Percentiles rank a stretch among this genome's conserved stretches.
Conservation (phyloP, 1,139 yeast species). For the Meyerozyma elateridarum region DNA sequence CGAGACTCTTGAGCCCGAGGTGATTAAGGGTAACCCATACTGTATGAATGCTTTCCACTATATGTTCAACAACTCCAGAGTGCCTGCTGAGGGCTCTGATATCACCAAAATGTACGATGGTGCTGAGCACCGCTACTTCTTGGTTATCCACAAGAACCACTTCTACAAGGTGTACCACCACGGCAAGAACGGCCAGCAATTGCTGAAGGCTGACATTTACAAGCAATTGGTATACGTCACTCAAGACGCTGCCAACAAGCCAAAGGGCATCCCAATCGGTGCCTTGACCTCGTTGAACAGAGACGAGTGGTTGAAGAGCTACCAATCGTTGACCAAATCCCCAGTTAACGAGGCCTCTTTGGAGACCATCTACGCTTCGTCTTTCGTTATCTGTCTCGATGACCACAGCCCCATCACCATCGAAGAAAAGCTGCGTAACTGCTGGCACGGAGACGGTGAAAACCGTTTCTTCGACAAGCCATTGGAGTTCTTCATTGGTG, state of each 20-base stretch:
- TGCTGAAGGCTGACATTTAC: constrained; percentile 62
- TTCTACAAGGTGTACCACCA: constrained; percentile 80
- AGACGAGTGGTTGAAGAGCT: constrained; percentile 70
- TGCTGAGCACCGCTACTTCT: constrained; percentile 60
- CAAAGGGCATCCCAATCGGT: constrained; percentile 57
- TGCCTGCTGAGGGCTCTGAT: constrained; percentile 61
- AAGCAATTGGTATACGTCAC: constrained; percentile 58
- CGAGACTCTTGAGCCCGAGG: constrained; percentile 70
- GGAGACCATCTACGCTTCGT: constrained; percentile 67
- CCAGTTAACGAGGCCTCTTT: constrained; percentile 58
- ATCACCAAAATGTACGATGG: constrained; percentile 49
- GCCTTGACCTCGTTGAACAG: constrained; percentile 81
- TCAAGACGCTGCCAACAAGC: constrained; percentile 38
- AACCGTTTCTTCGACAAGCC: constrained; percentile 95
- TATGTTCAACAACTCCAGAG: constrained; percentile 88
- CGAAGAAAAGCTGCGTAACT: constrained; percentile 79
- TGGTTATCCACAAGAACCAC: constrained; percentile 72
- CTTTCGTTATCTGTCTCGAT: constrained; percentile 81
- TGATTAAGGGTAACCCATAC: constrained; percentile 74
- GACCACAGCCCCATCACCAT: constrained; percentile 67
- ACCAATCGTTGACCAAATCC: constrained; percentile 51
- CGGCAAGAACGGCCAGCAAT: constrained; percentile 46
- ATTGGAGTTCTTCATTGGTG: constrained; percentile 73
- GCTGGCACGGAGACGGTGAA: constrained; percentile 93
- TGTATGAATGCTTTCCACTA: constrained; percentile 91